phyloP scores from a whole-genome alignment of 208 protist genomes.

The Entamoeba dispar region DNA sequence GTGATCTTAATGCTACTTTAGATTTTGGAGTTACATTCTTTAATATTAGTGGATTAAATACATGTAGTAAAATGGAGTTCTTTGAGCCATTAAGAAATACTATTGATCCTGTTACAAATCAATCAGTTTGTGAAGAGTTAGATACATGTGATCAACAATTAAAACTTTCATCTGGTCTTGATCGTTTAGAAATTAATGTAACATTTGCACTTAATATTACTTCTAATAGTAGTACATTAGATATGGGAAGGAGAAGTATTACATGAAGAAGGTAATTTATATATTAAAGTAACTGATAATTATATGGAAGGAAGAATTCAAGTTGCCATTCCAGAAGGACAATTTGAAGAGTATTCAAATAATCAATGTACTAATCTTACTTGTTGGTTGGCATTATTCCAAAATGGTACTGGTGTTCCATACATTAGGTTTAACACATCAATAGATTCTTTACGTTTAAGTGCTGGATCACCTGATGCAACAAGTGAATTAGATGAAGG shows the following conservation, averaged over 20 bases:
- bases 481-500: neutral
- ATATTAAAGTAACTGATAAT: neutral
- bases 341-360: neutral
- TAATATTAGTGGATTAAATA: neutral
- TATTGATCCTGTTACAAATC: neutral
- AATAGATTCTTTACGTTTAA: neutral
- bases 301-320: neutral
- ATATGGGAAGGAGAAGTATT: neutral
- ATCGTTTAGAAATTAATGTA: neutral
- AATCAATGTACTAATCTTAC: neutral
- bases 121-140: neutral
- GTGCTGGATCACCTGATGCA: neutral
- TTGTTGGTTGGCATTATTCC: neutral
- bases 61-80: neutral
- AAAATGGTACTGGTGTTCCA: neutral
- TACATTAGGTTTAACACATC: neutral
- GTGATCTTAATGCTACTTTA: neutral
- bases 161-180: neutral
- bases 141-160: neutral
- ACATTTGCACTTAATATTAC: neutral
- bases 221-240: neutral
- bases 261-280: neutral
- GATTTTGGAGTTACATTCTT: neutral
- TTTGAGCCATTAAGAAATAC: neutral
- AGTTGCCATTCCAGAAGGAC: neutral